Evolutionary conservation across 2,329 filamentous ascomycete species (phyloP).

Genomic region (Pseudocercospora fijiensis): DNA sequence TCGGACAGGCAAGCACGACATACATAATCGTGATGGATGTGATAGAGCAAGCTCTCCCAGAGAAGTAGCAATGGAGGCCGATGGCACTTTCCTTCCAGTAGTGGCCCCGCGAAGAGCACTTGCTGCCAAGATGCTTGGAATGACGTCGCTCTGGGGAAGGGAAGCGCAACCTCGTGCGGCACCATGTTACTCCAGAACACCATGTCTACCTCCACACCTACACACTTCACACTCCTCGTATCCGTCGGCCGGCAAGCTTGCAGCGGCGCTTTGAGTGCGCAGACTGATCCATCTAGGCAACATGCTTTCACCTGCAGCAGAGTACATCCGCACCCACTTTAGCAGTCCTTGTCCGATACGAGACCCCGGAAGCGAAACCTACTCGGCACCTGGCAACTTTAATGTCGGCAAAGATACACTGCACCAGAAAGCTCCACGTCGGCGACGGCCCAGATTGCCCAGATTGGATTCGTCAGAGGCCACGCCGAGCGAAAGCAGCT

Average conservation of each 20-base stretch:
- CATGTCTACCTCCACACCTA: not conserved
- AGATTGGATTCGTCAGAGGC: constrained; percentile 24
- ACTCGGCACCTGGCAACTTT: constrained; percentile 1
- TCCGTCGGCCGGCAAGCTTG: not conserved
- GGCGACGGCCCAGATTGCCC: not conserved
- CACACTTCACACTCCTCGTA: not conserved
- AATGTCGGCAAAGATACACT: not conserved
- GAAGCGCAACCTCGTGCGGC: not conserved
- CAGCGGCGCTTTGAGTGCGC: not conserved
- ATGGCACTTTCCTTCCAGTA: not conserved
- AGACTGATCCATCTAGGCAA: not conserved
- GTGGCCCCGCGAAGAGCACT: not conserved
- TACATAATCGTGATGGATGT: not conserved
- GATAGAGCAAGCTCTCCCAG: not conserved
- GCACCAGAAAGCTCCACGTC: constrained; percentile 10
- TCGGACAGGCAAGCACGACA: not conserved
- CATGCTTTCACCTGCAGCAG: constrained; percentile 12
- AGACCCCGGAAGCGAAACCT: constrained; percentile 9
- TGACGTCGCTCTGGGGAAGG: not conserved
- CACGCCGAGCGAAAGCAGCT: constrained; percentile 28
- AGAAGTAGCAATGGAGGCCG: not conserved
- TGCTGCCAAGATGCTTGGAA: not conserved
- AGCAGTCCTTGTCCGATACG: constrained; percentile 3
- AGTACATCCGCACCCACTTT: constrained; percentile 13
- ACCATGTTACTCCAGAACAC: not conserved